phyloP scores from a whole-genome alignment of 192 early-diverging fungal species.

The Spizellomyces punctatus region DNA sequence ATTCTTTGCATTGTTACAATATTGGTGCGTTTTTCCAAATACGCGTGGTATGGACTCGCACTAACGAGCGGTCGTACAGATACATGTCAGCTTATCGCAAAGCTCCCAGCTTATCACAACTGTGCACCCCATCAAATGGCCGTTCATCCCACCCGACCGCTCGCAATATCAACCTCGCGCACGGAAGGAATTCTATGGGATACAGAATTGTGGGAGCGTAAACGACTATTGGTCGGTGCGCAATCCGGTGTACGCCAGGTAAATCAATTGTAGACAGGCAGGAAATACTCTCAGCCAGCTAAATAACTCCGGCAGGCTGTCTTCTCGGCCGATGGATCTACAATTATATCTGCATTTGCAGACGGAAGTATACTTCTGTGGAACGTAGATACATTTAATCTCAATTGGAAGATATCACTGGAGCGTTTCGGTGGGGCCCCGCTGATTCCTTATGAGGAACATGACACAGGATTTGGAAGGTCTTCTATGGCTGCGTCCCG shows the following conservation, averaged over 20 bases:
- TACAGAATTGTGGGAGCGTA: slow-evolving; percentile 53
- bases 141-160: slow-evolving; percentile 42
- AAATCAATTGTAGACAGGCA: not conserved
- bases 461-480: not conserved
- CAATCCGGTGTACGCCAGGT: slow-evolving; percentile 43
- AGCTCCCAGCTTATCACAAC: slow-evolving; percentile 46
- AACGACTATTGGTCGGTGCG: slow-evolving; percentile 43
- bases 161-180: slow-evolving; percentile 38
- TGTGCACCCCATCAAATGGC: slow-evolving; percentile 31
- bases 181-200: slow-evolving; percentile 56
- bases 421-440: not conserved
- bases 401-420: slow-evolving; percentile 48
- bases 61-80: slow-evolving; percentile 28
- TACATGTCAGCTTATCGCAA: slow-evolving; percentile 45
- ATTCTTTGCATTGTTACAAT: slow-evolving; percentile 56
- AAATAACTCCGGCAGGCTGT: slow-evolving; percentile 29
- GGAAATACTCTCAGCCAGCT: not conserved
- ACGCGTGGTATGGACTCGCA: not conserved
- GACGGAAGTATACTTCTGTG: slow-evolving; percentile 54
- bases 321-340: slow-evolving; percentile 42
- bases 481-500: slow-evolving; percentile 8
- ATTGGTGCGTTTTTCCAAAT: slow-evolving; percentile 37
- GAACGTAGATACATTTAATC: slow-evolving; percentile 41
- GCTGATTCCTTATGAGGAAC: slow-evolving; percentile 11
- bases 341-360: slow-evolving; percentile 45